Evolutionary conservation across 1,284 basidiomycete species (phyloP).

Genomic region (Boletus hoseneyae): DNA sequence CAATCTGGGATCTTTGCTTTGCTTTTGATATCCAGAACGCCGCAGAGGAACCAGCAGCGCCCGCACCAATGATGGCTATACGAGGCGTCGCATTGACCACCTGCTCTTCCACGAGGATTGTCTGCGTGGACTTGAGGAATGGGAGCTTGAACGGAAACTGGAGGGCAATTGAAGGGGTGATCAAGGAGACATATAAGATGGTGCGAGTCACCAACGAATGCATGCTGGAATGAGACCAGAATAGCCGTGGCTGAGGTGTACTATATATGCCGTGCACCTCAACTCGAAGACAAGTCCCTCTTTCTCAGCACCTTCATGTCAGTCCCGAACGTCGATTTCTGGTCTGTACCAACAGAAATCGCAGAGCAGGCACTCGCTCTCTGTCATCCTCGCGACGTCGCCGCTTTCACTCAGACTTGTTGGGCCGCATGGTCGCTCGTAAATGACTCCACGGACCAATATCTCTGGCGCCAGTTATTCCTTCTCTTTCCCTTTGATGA

Average conservation of each 20-base stretch:
- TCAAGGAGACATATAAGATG: conserved; percentile 29
- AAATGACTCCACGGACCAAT: conserved; percentile 47
- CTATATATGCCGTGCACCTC: no score
- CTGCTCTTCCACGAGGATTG: conserved; percentile 23
- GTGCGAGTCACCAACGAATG: conserved; percentile 7
- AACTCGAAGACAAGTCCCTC: not conserved
- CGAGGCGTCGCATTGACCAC: conserved; percentile 32
- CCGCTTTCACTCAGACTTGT: conserved; percentile 54
- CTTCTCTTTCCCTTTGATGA: conserved; percentile 57
- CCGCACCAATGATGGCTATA: conserved; percentile 85
- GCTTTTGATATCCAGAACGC: conserved; percentile 85
- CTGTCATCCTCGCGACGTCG: conserved; percentile 52
- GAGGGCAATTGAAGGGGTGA: conserved; percentile 43
- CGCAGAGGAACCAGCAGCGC: conserved; percentile 81
- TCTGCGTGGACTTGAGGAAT: conserved; percentile 37
- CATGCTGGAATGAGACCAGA: no score
- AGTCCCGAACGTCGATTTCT: conserved; percentile 13
- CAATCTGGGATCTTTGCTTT: conserved; percentile 60
- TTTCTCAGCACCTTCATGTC: conserved; percentile 6
- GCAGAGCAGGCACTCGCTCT: conserved; percentile 51
- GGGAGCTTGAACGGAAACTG: conserved; percentile 57
- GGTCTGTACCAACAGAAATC: conserved; percentile 51
- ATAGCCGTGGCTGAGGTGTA: no score
- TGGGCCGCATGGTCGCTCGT: conserved; percentile 44
- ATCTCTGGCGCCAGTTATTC: conserved; percentile 64